These are phyloP conservation scores for Glaciozyma martinii DNA, from an alignment of 768 basidiomycete species.

Conservation along the genomic window DNA sequence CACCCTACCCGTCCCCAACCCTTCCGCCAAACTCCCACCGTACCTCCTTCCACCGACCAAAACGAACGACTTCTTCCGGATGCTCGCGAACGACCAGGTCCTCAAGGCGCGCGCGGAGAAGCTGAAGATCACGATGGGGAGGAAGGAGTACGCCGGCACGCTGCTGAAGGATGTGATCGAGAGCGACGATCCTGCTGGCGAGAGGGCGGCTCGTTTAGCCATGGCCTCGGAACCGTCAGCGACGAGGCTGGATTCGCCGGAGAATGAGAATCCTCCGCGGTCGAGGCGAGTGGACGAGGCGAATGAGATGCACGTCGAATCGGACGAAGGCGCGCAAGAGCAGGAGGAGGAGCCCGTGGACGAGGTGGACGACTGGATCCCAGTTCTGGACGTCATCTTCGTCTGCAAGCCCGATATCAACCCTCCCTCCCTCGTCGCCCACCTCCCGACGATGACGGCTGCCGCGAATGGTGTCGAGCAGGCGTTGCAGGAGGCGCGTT, in stretches of 20 bases:
- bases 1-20: not conserved
- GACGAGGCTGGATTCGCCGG: not conserved
- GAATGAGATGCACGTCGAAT: not conserved
- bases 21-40: not conserved
- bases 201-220: not conserved
- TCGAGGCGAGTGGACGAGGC: not conserved
- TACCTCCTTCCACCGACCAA: constrained; percentile 10
- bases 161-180: not conserved
- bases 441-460: constrained; percentile 68
- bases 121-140: not conserved
- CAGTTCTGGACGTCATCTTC: constrained; percentile 46
- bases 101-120: not conserved
- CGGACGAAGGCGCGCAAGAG: not conserved
- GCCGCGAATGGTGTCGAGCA: constrained; percentile 52
- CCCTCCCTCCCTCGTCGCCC: constrained; percentile 60
- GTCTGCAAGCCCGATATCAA: constrained; percentile 68
- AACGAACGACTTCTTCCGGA: not conserved
- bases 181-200: not conserved
- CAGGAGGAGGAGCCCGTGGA: not conserved
- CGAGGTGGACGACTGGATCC: constrained; percentile 3
- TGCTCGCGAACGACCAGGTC: not conserved
- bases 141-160: not conserved
- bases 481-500: constrained; percentile 33
- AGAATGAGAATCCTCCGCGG: not conserved
- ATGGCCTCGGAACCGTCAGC: too few relatives aligned